Evolutionary conservation across 208 protist genomes (phyloP), one percentile per base, ranked within the genome.

Genomic region (Leishmania braziliensis): DNA sequence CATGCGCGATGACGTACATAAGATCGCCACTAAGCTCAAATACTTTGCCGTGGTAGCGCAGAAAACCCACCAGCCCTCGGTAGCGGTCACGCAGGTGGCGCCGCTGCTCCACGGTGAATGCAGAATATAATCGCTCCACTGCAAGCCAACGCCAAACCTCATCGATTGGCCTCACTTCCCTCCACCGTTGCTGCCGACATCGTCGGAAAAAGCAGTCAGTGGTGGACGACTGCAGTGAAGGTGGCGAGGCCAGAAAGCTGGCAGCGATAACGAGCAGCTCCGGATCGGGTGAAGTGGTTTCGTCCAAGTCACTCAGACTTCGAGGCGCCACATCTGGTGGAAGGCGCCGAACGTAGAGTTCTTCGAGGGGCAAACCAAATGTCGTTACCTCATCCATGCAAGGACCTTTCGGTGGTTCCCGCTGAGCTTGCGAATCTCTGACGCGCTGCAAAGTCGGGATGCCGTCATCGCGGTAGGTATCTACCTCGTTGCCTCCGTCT

Each of bases 41-140:
- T 16, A 96, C 43, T 77, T 93, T 89, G 5, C 95, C 95, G 81
- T 97, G 95, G 43, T 96, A 89, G 26, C 95, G 91, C 46, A 97
- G 84, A 84, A 96, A 97, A 58, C 92, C 90, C 2, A 93, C 91
- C 2, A 97, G 80, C 14, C 93, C 93, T 29, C 88, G 87, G 80
- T 93, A 96, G n/a, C 69, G 74, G 0, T 80, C 82, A 1, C 91
- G 86, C 39, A 97, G 69, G 18, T 76, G 51, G 65, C 76, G 83
- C 20, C 90, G 89, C 77, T 96, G 92, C 65, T 82, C 84, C 26
- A 56, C 71, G 3, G 79, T 90, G 56, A 96, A 83, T 3, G 85
- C 85, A 3, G 79, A 73, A 75, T 97, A 97, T n/a, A 97, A 85
- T 18, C 86, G 81, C 46, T 92, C 79, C 51, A 97, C 80, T 6